Evolutionary conservation across 2,329 filamentous ascomycete genomes (phyloP).

Genomic region (Talaromyces islandicus): DNA sequence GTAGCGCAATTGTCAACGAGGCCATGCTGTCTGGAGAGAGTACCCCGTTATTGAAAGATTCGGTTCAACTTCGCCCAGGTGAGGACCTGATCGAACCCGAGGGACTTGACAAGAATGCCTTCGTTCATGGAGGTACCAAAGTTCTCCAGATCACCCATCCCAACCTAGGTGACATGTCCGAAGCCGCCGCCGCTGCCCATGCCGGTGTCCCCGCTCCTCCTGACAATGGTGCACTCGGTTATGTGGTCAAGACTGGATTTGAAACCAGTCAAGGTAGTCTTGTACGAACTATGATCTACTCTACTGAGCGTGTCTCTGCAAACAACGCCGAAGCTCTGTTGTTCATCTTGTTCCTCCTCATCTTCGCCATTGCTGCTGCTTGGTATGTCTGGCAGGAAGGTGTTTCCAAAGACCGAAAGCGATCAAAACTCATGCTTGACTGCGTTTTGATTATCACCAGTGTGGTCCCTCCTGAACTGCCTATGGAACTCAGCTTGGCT

Average conservation of each 20-base stretch:
- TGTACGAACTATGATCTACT: conserved; percentile 99
- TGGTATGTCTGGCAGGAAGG: conserved; percentile 99
- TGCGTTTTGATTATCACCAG: conserved; percentile 97
- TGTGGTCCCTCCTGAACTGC: conserved; percentile 94
- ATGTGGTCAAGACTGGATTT: conserved; percentile 96
- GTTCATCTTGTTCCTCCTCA: conserved; percentile 92
- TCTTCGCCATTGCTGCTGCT: conserved; percentile 94
- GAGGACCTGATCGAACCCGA: conserved; percentile 79
- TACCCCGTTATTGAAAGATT: conserved; percentile 94
- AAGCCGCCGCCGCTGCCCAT: conserved; percentile 56
- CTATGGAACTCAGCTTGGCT: conserved; percentile 95
- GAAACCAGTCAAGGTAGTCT: conserved; percentile 97
- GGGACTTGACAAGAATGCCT: conserved; percentile 91
- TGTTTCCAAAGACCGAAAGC: conserved; percentile 88
- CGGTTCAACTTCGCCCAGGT: conserved; percentile 78
- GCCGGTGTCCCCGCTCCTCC: conserved; percentile 80
- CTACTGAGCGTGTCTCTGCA: conserved; percentile 96
- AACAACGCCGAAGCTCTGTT: conserved; percentile 95
- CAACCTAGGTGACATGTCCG: conserved; percentile 63
- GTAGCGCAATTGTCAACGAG: conserved; percentile 95
- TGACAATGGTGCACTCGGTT: conserved; percentile 86
- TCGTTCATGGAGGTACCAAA: conserved; percentile 96
- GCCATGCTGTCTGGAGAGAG: conserved; percentile 99
- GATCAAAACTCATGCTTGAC: conserved; percentile 93
- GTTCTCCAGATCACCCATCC: conserved; percentile 91